Evolutionary conservation across 1,139 yeast species (phyloP).

Genomic region (Blastobotrys serpentis): DNA sequence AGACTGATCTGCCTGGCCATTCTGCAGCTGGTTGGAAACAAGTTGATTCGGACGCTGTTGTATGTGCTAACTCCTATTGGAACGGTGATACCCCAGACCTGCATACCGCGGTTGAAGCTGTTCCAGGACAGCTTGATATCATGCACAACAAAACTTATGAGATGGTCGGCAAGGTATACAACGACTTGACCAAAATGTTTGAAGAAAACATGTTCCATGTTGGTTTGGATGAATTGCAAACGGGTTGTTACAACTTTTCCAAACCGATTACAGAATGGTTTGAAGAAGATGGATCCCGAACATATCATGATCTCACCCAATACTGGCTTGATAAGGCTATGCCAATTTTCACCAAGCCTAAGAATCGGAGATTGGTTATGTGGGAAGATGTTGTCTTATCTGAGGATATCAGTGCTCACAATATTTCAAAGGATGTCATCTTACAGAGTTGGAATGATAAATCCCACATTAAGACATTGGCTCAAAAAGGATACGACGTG

Average conservation of each 20-base stretch:
- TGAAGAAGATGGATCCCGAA: slow-evolving; percentile 34
- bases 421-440: slow-evolving; percentile 40
- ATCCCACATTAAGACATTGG: slow-evolving; percentile 37
- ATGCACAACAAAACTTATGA: slow-evolving; percentile 41
- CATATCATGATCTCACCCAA: slow-evolving; percentile 41
- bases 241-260: slow-evolving; percentile 44
- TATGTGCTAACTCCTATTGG: slow-evolving; percentile 40
- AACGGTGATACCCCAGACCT: slow-evolving; percentile 23
- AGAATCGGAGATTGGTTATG: slow-evolving; percentile 41
- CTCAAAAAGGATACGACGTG: slow-evolving; percentile 46
- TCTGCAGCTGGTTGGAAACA: slow-evolving; percentile 47
- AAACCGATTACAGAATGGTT: slow-evolving; percentile 37
- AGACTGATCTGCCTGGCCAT: slow-evolving; percentile 52
- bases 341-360: slow-evolving; percentile 40
- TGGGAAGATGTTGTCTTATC: slow-evolving; percentile 48
- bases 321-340: slow-evolving; percentile 43
- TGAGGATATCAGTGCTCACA: slow-evolving; percentile 22
- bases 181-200: slow-evolving; percentile 42
- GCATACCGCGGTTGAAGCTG: slow-evolving; percentile 46
- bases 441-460: slow-evolving; percentile 46
- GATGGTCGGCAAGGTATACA: slow-evolving; percentile 41
- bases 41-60: slow-evolving; percentile 41
- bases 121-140: slow-evolving; percentile 42
- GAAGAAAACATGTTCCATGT: slow-evolving; percentile 47
- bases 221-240: slow-evolving; percentile 47